Base-by-base conservation (phyloP, 2,329 filamentous ascomycete species). In the Cyphellophora attinorum region DNA sequence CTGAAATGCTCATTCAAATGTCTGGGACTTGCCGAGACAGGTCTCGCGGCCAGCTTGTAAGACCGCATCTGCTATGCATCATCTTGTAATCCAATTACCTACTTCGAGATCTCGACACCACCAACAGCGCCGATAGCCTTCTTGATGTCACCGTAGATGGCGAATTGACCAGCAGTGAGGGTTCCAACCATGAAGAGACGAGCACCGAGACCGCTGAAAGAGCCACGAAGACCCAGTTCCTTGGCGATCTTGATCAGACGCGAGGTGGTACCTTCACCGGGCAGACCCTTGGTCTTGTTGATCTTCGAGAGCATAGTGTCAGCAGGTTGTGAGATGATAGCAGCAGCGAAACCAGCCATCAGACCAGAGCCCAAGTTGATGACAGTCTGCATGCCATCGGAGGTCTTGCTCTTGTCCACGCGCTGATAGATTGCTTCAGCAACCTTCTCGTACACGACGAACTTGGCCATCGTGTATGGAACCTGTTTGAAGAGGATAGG, bases 281-380 rank as follows among this genome's bases (percentile, higher is more conserved):
- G 84, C 42, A 77, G 70, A 66, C 83, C 85, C 72, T 85, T 79
- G 67, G 81, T 85, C 81, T 91, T 91, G 81, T 93, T 93, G 74
- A 93, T 91, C 77, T 89, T 91, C 68, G 76, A 82, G 47, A 93
- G 79, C 85, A 93, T 93, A 58, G 85, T 93, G 63, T 93, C 85
- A 60, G 85, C 85, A 52, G 85, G 85, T 70, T 93, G 85, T 45
- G 85, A 93, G 59, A 93, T 74, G 53, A 89, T 60, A 58, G 85
- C 85, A 53, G 85, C 85, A 54, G 84, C 85, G 68, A 93, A 85
- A 72, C 86, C 74, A 36, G 86, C 86, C 39, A 88, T 74, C 50
- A 93, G 68, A 69, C 86, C 86, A 49, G 84, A 88, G 27, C 81
- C 76, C 53, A 93, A 72, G 76, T 93, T 91, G 70, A 84, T 75